Conservation (phyloP, 192 early-diverging fungal genomes). For the Podila minutissima region DNA sequence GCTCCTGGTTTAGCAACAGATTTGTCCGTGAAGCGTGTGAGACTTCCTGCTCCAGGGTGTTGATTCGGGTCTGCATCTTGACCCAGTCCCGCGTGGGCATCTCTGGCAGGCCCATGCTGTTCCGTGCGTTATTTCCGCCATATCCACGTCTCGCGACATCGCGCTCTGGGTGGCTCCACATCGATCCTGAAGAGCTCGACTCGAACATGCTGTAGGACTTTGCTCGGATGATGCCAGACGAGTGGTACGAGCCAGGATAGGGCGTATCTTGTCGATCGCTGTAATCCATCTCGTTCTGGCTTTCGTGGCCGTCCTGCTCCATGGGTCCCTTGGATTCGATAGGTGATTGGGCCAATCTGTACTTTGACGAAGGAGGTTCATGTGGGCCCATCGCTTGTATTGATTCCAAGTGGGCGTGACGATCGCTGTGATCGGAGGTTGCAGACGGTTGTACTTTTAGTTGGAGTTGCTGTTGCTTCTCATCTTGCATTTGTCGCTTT, state of each 20-base stretch:
- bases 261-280: neutral
- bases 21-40: conserved; percentile 34
- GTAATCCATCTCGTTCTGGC: conserved; percentile 1
- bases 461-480: neutral
- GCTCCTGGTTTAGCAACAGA: conserved; percentile 30
- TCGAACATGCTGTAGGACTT: conserved; percentile 29
- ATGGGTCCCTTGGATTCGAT: too few relatives aligned
- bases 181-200: neutral
- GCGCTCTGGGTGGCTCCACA: neutral
- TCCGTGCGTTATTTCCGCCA: neutral
- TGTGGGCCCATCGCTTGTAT: too few relatives aligned
- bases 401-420: neutral
- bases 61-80: conserved; percentile 35
- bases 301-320: neutral
- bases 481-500: neutral
- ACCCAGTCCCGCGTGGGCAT: conserved; percentile 41
- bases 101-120: conserved; percentile 1
- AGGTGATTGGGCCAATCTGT: too few relatives aligned
- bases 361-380: too few relatives aligned
- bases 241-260: conserved; percentile 9
- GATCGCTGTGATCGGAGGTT: neutral
- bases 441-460: neutral
- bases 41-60: conserved; percentile 23
- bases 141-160: neutral
- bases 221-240: conserved; percentile 13